These are phyloP conservation scores for Pilatotrama ljubarskyi DNA, from an alignment of 768 basidiomycete species.

Conservation along the genomic window DNA sequence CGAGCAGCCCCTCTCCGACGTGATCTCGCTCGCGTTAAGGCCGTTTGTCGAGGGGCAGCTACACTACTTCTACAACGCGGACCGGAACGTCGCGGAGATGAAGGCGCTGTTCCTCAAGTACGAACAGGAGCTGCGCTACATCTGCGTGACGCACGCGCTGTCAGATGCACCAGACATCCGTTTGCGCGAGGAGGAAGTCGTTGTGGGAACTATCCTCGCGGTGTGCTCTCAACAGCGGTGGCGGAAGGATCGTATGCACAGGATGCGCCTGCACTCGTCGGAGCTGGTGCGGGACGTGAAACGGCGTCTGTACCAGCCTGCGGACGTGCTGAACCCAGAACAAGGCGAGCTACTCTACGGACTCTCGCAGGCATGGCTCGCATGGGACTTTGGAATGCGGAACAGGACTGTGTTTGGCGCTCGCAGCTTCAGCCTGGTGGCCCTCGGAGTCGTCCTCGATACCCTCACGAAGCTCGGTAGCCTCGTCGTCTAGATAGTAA, in stretches of 20 bases:
- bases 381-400: slow-evolving; percentile 58
- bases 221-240: slow-evolving; percentile 64
- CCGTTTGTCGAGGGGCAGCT: slow-evolving; percentile 27
- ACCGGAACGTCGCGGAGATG: slow-evolving; percentile 32
- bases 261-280: slow-evolving; percentile 60
- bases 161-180: slow-evolving; percentile 54
- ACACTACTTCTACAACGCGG: slow-evolving; percentile 22
- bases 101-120: slow-evolving; percentile 52
- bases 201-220: slow-evolving; percentile 72
- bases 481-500: slow-evolving; percentile 1
- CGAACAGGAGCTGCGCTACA: slow-evolving; percentile 66
- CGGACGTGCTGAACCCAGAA: slow-evolving; percentile 14
- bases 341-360: slow-evolving; percentile 27
- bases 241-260: slow-evolving; percentile 56
- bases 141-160: slow-evolving; percentile 66
- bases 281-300: slow-evolving; percentile 54
- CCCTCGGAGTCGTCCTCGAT: slow-evolving; percentile 58
- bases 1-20: slow-evolving; percentile 23
- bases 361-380: slow-evolving; percentile 60
- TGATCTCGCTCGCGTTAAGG: slow-evolving; percentile 25
- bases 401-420: slow-evolving; percentile 32
- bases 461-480: slow-evolving; percentile 47
- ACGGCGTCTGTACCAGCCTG: slow-evolving; percentile 32
- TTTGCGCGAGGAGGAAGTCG: slow-evolving; percentile 72
- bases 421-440: slow-evolving; percentile 69